Evolutionary conservation across 2,329 filamentous ascomycete genomes (phyloP), one percentile per base, ranked within the genome.

Genomic region (Colletotrichum kahawae): DNA sequence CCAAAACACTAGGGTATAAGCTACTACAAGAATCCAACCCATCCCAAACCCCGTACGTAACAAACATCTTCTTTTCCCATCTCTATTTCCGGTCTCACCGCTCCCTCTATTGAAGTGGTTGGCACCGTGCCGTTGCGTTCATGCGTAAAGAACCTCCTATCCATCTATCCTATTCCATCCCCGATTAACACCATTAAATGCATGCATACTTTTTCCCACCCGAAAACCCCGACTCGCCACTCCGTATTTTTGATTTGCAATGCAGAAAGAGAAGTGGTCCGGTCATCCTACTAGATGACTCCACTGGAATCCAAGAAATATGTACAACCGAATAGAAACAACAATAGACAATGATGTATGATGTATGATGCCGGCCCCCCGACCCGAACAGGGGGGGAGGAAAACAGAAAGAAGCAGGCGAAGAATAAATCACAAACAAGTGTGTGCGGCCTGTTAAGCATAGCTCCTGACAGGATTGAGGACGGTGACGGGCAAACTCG

Each of bases 391-490:
- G 18, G 13, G 4, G 8, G 8, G 13, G 4, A 34, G 7, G 38
- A 54, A 7, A 31, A 14, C 5, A 24, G 33, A 27, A 7, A 24
- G 8, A 43, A 18, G 51, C 24, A 10, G 24, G 14, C 13, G 27
- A 14, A n/a, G 10, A 29, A 16, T 5, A 4, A 13, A 51, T 51
- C 43, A 51, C 7, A 12, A 51, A 24, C 12, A 21, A 51, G 43
- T 4, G n/a, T 51, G 43, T 51, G 43, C 21, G n/a, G 10, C 43
- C n/a, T 51, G 43, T 59, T 76, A 86, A 36, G 85, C 85, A 80
- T 88, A 88, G 73, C 82, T 82, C 71, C 81, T 82, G 51, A 80
- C 80, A 6, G 80, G 80, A 68, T 85, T 84, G 31, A 88, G 77
- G 21, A 79, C 77, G 12, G 80, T 81, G 2, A 83, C 79, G 21